Evolutionary conservation across 2,329 filamentous ascomycete genomes (phyloP).

Genomic region (Grosmannia clavigera): DNA sequence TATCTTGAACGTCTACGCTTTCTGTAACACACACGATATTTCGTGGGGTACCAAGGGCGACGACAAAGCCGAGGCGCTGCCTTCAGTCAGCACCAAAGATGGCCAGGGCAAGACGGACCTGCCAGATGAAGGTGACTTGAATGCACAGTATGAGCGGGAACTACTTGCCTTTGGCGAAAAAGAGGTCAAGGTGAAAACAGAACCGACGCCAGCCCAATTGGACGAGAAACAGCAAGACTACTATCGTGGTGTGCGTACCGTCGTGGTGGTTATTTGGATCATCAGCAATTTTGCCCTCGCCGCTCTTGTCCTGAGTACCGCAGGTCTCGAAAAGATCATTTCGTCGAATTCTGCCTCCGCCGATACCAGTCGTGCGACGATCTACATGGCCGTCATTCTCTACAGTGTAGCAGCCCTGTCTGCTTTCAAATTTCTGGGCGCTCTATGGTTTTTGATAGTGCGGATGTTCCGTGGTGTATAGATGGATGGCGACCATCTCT

Average conservation of each 20-base stretch:
- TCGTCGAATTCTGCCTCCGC: constrained; percentile 20
- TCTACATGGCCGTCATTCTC: constrained; percentile 78
- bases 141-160: constrained; percentile 87
- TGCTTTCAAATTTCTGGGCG: constrained; percentile 76
- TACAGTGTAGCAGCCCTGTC: constrained; percentile 82
- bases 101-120: constrained; percentile 87
- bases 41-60: constrained; percentile 87
- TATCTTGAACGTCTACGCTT: constrained; percentile 96
- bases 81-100: constrained; percentile 78
- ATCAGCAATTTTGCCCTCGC: constrained; percentile 85
- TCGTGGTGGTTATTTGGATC: constrained; percentile 92
- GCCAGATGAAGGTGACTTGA: constrained; percentile 87
- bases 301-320: constrained; percentile 76
- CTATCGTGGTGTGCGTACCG: constrained; percentile 88
- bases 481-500: neutral
- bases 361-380: constrained; percentile 45
- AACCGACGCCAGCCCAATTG: constrained; percentile 38
- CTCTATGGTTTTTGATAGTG: constrained; percentile 84
- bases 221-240: constrained; percentile 92
- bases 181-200: constrained; percentile 56
- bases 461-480: constrained; percentile 64
- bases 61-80: constrained; percentile 85
- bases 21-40: constrained; percentile 96
- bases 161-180: constrained; percentile 63
- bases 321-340: constrained; percentile 60